A percentile compares a stretch with the other conserved stretches of the same genome.
Conservation (phyloP, 441 rosid species). For the Croton setiger region DNA sequence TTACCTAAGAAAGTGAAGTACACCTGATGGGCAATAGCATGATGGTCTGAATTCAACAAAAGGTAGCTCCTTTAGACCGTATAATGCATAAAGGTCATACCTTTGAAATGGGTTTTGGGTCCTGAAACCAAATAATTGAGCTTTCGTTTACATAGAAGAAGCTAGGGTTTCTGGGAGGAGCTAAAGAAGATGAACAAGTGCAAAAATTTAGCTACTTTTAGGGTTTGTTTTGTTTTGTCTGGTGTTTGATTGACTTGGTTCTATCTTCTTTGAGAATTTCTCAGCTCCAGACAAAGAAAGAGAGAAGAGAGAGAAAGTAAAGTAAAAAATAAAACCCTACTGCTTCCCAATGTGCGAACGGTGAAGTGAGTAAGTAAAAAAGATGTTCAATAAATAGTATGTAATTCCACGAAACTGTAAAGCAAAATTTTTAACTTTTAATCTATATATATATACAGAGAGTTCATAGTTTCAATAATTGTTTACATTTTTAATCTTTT, state of each 20-base stretch:
- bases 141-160: conserved; percentile 16
- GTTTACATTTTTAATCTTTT: no score
- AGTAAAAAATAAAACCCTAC: conserved; percentile 62
- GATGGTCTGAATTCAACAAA: conserved; percentile 40
- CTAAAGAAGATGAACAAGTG: conserved; percentile 15
- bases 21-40: conserved; percentile 53
- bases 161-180: conserved; percentile 21
- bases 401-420: no score
- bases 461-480: no score
- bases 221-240: conserved; percentile 32
- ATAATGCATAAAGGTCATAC: conserved; percentile 29
- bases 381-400: no score
- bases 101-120: conserved; percentile 21
- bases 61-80: conserved; percentile 26
- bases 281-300: conserved; percentile 16
- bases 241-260: conserved; percentile 36
- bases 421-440: no score
- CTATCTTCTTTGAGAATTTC: conserved; percentile 37
- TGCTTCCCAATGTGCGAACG: conserved; percentile 27
- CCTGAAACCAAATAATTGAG: conserved; percentile 28
- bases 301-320: conserved; percentile 32
- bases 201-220: conserved; percentile 25
- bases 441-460: no score
- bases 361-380: conserved; percentile 18
- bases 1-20: conserved; percentile 48